A percentile compares a stretch with the other conserved stretches of the same genome.
phyloP scores from a whole-genome alignment of 768 basidiomycete genomes.

The Tephrocybe sp. region DNA sequence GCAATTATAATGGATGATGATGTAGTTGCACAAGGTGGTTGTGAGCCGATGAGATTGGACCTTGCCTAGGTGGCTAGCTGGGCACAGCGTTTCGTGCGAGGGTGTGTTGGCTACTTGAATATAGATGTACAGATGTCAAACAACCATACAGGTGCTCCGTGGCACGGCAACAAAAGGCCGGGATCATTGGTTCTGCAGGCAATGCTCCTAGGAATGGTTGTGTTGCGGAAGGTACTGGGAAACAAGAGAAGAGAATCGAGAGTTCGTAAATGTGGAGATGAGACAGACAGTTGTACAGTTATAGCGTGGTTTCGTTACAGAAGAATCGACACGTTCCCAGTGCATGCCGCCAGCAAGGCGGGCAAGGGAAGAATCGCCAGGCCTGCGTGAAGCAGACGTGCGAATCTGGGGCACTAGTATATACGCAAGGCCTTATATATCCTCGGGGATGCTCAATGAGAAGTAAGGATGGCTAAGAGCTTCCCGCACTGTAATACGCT shows the following conservation, averaged over 20 bases:
- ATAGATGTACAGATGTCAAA: constrained; percentile 6
- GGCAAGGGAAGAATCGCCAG: neutral
- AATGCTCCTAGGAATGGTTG: constrained; percentile 2
- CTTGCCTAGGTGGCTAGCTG: neutral
- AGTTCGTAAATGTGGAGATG: constrained; percentile 6
- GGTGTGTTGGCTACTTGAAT: neutral
- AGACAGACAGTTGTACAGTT: constrained; percentile 13
- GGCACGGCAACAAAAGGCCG: neutral
- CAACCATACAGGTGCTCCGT: neutral
- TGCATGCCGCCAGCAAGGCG: constrained; percentile 2
- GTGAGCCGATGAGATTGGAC: neutral
- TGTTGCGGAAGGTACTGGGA: constrained; percentile 9
- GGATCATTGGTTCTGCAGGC: neutral
- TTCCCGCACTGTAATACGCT: constrained; percentile 84
- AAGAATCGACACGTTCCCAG: constrained; percentile 9
- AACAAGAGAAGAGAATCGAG: constrained; percentile 6
- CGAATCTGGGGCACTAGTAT: constrained; percentile 10
- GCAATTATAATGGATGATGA: neutral
- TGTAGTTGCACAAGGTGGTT: constrained; percentile 3
- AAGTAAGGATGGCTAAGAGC: constrained; percentile 91
- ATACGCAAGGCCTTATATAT: constrained; percentile 47
- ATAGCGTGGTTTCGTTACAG: constrained; percentile 12
- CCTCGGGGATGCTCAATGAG: constrained; percentile 61
- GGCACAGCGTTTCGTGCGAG: neutral
- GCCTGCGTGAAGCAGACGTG: constrained; percentile 5